Base-by-base conservation (phyloP, 768 basidiomycete species). In the Lactifluus rugatus region DNA sequence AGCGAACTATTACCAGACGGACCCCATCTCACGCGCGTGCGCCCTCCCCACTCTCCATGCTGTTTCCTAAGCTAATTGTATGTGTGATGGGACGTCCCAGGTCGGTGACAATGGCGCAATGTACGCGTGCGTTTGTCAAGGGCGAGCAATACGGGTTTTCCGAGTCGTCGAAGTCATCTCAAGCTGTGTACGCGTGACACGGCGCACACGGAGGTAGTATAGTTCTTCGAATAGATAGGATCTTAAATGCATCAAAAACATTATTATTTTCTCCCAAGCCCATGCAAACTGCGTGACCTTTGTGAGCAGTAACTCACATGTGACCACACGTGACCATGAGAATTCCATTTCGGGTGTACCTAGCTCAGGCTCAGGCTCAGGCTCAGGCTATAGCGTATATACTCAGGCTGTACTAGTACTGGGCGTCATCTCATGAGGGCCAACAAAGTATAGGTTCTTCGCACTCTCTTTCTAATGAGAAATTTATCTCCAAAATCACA, bases 41-140 rank as follows among this genome's bases (percentile, higher is more conserved):
- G 92, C 87, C 47, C 45, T 48, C 8, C 16, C 42, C 6, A 56
- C 16, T 21, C 25, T 52, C n/a, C 26, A 21, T 31, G 7, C 47
- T 41, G 7, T 31, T 31, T 49, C 11, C 37, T 19, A 56, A 56
- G 45, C 54, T 65, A 8, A 23, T n/a, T 46, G 36, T 50, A 45
- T 23, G 6, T 23, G 31, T 50, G 42, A 49, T 25, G 25, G 41
- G 23, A 46, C 45, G 54, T 8, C 17, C 9, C 64, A 91, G 88
- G 46, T 92, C 90, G n/a, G 87, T 91, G 36, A 94, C 93, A 36
- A 96, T 96, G 93, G 93, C 93, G 1, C 88, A 93, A 64, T 95
- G 93, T 70, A 89, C 88, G 14, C 83, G 87, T 48, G 79, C 92
- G 19, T 95, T 94, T 67, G 85, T 87, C 61, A 84, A 85, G 68